Evolutionary conservation across 2,329 filamentous ascomycete species (phyloP).

Genomic region (Alternaria sp.): DNA sequence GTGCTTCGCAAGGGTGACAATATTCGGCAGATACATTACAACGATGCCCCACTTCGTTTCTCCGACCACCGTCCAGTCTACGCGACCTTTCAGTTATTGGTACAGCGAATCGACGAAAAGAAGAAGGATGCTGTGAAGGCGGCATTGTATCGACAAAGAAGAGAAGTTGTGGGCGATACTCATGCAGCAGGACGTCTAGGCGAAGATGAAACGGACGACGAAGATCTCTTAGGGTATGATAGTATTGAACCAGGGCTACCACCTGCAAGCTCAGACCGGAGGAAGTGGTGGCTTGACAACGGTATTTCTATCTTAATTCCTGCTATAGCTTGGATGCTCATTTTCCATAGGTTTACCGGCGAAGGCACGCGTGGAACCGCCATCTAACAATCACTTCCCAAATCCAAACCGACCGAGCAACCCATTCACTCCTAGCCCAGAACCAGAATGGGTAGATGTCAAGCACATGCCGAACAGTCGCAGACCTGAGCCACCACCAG

Average conservation of each 20-base stretch:
- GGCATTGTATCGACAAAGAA: conserved; percentile 75
- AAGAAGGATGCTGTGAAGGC: conserved; percentile 76
- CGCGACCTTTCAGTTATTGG: conserved; percentile 83
- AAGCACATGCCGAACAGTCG: conserved; percentile 28
- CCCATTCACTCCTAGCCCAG: conserved; percentile 77
- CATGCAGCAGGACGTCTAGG: conserved; percentile 62
- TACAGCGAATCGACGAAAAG: conserved; percentile 81
- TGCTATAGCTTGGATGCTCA: conserved; percentile 32
- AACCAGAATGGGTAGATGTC: conserved; percentile 82
- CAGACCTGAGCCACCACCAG: conserved; percentile 44
- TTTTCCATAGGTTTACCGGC: conserved; percentile 70
- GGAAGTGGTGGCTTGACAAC: conserved; percentile 73
- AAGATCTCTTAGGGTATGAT: conserved; percentile 83
- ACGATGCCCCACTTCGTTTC: conserved; percentile 82
- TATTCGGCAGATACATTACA: conserved; percentile 83
- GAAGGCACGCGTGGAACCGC: conserved; percentile 74
- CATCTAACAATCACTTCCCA: conserved; percentile 68
- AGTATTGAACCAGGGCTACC: conserved; percentile 80
- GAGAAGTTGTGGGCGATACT: conserved; percentile 71
- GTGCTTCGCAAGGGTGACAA: conserved; percentile 87
- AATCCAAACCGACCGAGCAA: conserved; percentile 82
- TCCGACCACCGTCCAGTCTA: conserved; percentile 98
- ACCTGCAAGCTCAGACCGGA: conserved; percentile 68
- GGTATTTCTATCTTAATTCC: conserved; percentile 65
- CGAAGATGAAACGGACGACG: conserved; percentile 72